A percentile compares a stretch with the other conserved stretches of the same genome.
These are phyloP conservation scores for Claviceps sp. DNA, from an alignment of 2,329 filamentous ascomycete species.

Conservation along the genomic window DNA sequence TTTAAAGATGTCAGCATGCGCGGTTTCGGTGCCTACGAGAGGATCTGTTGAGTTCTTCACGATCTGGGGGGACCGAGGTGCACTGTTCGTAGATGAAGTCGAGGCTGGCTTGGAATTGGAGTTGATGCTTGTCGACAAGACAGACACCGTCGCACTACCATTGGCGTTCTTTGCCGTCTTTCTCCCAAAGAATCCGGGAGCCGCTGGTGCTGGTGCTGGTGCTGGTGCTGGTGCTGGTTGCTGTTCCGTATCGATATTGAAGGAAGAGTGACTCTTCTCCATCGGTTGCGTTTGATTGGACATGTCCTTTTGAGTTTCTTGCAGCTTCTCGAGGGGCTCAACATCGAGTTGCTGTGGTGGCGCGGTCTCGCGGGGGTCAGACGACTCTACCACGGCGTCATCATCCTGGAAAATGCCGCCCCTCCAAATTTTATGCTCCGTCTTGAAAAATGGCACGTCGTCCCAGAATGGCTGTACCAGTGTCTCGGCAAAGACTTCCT, in stretches of 20 bases:
- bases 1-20: constrained; percentile 51
- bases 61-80: constrained; percentile 22
- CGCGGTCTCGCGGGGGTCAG: constrained; percentile 9
- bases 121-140: constrained; percentile 36
- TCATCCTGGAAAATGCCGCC: constrained; percentile 68
- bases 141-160: constrained; percentile 17
- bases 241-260: constrained; percentile 26
- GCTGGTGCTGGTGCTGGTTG: constrained; percentile 14
- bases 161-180: constrained; percentile 27
- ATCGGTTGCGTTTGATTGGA: constrained; percentile 29
- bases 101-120: constrained; percentile 18
- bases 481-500: constrained; percentile 86
- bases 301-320: constrained; percentile 26
- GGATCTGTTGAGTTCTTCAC: constrained; percentile 43
- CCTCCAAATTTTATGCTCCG: constrained; percentile 61
- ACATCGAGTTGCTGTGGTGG: constrained; percentile 30
- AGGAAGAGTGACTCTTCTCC: constrained; percentile 43
- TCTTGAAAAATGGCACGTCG: constrained; percentile 81
- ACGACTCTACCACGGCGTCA: constrained; percentile 27
- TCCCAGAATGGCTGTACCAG: constrained; percentile 93
- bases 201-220: constrained; percentile 15
- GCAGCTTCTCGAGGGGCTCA: constrained; percentile 35
- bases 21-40: constrained; percentile 51
- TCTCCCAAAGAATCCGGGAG: constrained; percentile 36
- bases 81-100: constrained; percentile 19